Evolutionary conservation across 208 protist genomes (phyloP).

Genomic region (Trypanosomatidae sp.): DNA sequence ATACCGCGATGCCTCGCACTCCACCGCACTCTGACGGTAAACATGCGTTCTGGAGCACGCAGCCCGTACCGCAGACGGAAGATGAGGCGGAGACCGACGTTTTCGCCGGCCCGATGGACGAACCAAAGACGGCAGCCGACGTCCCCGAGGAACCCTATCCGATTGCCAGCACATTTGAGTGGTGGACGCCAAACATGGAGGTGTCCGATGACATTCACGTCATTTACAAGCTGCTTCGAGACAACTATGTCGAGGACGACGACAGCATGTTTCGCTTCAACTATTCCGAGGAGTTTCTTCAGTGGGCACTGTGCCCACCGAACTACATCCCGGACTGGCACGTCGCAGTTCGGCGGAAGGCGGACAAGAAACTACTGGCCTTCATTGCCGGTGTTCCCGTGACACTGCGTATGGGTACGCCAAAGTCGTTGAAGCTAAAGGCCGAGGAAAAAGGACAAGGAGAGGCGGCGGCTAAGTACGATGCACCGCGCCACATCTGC

Average conservation of each 20-base stretch:
- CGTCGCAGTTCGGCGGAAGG: conserved; percentile 93
- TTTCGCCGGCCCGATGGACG: conserved; percentile 63
- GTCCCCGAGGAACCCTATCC: conserved; percentile 88
- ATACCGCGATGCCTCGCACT: conserved; percentile 10
- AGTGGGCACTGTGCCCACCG: conserved; percentile 97
- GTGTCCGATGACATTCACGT: conserved; percentile 66
- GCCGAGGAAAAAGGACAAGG: conserved; percentile 14
- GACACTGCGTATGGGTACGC: conserved; percentile 74
- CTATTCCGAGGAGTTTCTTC: conserved; percentile 98
- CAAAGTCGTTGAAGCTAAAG: conserved; percentile 18
- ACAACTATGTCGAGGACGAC: conserved; percentile 99
- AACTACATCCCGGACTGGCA: conserved; percentile 96
- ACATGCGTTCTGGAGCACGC: conserved; percentile 86
- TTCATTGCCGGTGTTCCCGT: conserved; percentile 98
- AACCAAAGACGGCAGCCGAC: conserved; percentile 78
- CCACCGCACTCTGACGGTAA: not conserved
- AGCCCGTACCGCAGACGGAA: conserved; percentile 73
- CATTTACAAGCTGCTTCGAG: conserved; percentile 95
- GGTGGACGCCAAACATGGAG: conserved; percentile 91
- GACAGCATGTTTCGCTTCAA: conserved; percentile 99
- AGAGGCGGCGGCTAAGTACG: conserved; percentile 24
- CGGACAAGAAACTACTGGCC: conserved; percentile 92
- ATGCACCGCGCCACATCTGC: conserved; percentile 85
- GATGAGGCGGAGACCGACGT: conserved; percentile 24
- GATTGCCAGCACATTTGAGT: conserved; percentile 95